A percentile compares a stretch with the other conserved stretches of the same genome.
phyloP scores from a whole-genome alignment of 139 green algal species.

The Haematococcus lacustris region DNA sequence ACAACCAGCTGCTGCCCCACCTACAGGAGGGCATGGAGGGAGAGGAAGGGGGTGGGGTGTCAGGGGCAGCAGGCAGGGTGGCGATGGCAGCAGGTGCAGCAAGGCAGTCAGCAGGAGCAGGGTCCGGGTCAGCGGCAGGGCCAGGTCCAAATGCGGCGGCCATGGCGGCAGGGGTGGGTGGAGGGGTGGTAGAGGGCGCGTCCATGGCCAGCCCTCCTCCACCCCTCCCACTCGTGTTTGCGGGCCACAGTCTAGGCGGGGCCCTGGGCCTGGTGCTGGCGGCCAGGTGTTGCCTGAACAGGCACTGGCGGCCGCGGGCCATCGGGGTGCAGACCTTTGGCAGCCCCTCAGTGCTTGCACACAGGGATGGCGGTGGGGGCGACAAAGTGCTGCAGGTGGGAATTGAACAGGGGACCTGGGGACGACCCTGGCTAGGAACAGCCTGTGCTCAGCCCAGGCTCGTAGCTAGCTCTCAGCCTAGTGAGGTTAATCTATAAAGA shows the following conservation, averaged over 20 bases:
- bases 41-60: not conserved
- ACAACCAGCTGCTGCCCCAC: not conserved
- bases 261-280: conserved; percentile 34
- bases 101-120: not conserved
- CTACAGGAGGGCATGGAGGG: not conserved
- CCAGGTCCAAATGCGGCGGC: not conserved
- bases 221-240: conserved; percentile 34
- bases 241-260: conserved; percentile 50
- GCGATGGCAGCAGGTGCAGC: conserved; percentile 8
- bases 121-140: not conserved
- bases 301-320: not conserved
- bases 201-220: not conserved
- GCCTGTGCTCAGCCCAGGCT: not conserved
- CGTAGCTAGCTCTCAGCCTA: not conserved
- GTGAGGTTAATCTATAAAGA: not conserved
- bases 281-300: not conserved
- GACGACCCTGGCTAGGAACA: not conserved
- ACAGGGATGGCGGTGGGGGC: conserved; percentile 29
- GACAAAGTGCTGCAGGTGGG: conserved; percentile 22
- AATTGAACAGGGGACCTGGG: not conserved
- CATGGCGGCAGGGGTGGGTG: not conserved
- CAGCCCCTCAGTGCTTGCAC: conserved; percentile 51
- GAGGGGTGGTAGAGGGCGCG: not conserved
- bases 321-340: conserved; percentile 46
- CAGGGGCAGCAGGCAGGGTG: not conserved